A percentile compares a stretch with the other conserved stretches of the same genome.
phyloP scores from a whole-genome alignment of 495 filamentous ascomycete genomes.

The Pyrenopolyporus hunteri region DNA sequence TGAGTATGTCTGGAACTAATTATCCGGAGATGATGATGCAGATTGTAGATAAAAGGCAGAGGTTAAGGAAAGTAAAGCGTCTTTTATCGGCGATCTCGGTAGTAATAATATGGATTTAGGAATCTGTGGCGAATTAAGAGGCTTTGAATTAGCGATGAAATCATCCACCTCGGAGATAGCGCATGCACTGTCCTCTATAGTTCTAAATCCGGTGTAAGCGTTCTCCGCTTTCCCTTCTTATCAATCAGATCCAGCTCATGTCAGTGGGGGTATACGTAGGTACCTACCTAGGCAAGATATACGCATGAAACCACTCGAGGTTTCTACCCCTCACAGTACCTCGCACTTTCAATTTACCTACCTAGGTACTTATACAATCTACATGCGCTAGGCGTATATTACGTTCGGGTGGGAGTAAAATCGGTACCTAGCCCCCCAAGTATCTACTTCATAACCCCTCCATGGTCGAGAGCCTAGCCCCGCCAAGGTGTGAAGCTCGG shows the following conservation, averaged over 20 bases:
- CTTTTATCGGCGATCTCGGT: conserved; percentile 46
- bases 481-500: neutral
- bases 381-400: too few species aligned
- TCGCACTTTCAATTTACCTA: too few species aligned
- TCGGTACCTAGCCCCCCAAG: neutral
- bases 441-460: conserved; percentile 7
- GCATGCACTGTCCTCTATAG: conserved; percentile 24
- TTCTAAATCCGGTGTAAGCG: neutral
- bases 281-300: too few species aligned
- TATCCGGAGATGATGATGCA: conserved; percentile 30
- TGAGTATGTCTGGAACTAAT: conserved; percentile 6
- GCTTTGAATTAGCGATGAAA: conserved; percentile 34
- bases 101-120: conserved; percentile 36
- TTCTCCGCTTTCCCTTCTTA: conserved; percentile 7
- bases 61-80: conserved; percentile 31
- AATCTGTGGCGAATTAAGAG: conserved; percentile 41
- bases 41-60: conserved; percentile 2
- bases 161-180: conserved; percentile 38
- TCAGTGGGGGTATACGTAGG: too few species aligned
- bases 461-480: neutral
- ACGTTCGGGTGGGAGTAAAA: neutral
- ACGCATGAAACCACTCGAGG: too few species aligned
- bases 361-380: too few species aligned
- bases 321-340: too few species aligned
- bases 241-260: conserved; percentile 39